These are phyloP conservation scores for Dovyalis caffra DNA, from an alignment of 345 rosid genomes.

Conservation along the genomic window DNA sequence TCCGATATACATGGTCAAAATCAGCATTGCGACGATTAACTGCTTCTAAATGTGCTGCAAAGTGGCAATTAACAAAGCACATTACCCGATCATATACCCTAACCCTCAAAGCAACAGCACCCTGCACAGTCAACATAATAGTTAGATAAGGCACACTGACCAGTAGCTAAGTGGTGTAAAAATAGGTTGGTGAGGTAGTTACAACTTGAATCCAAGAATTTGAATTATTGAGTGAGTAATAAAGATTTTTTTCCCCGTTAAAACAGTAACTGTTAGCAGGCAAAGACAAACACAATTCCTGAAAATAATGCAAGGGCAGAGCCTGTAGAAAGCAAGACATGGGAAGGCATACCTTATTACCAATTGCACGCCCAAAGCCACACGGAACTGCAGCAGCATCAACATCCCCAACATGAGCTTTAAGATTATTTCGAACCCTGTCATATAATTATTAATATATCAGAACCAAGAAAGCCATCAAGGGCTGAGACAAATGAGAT, in stretches of 20 bases:
- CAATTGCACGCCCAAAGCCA: conserved; percentile 98
- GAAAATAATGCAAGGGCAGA: neutral
- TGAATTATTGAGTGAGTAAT: neutral
- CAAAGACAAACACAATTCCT: neutral
- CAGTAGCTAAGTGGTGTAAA: neutral
- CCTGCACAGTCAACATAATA: conserved; percentile 36
- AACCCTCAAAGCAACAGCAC: conserved; percentile 76
- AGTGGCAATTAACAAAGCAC: conserved; percentile 74
- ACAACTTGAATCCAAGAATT: neutral
- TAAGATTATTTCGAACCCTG: conserved; percentile 85
- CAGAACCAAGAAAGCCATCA: conserved; percentile 7
- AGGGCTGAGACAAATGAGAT: neutral
- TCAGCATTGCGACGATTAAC: conserved; percentile 72
- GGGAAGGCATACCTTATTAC: conserved; percentile 68
- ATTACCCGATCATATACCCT: conserved; percentile 63
- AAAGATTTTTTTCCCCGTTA: neutral
- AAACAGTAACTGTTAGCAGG: neutral
- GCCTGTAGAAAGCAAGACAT: neutral
- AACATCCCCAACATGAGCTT: conserved; percentile 83
- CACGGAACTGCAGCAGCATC: conserved; percentile 99
- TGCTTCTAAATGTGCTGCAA: conserved; percentile 81
- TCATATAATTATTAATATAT: conserved; percentile 7
- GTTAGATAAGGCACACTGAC: neutral
- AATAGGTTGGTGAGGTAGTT: neutral
- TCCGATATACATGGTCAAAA: conserved; percentile 68